Conservation (phyloP, 2,329 filamentous ascomycete genomes). For the Trichoderma sp. region DNA sequence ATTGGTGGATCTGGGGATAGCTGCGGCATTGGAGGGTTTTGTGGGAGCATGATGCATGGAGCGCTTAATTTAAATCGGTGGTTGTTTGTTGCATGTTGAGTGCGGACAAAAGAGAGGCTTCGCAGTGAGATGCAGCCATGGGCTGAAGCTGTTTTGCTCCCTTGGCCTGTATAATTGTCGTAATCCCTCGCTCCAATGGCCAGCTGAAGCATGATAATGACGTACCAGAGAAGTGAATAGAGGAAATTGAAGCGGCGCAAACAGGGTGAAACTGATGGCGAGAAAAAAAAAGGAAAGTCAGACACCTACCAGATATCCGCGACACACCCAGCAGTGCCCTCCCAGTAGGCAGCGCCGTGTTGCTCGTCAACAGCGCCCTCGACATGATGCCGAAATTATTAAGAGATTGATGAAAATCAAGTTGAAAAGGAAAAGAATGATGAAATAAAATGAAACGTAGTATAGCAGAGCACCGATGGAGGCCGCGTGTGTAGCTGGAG, state of each 20-base stretch:
- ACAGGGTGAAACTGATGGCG: not conserved
- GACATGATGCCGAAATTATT: slow-evolving; percentile 25
- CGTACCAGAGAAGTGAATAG: not conserved
- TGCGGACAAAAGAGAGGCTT: not conserved
- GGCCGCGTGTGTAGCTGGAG: not conserved
- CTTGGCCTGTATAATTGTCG: not conserved
- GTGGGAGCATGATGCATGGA: not conserved
- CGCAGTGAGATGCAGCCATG: not conserved
- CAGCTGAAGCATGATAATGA: not conserved
- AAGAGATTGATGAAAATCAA: not conserved
- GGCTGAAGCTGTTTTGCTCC: not conserved
- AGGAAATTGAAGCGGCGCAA: not conserved
- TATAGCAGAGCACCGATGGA: not conserved
- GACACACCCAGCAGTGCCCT: not conserved
- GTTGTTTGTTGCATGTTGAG: not conserved
- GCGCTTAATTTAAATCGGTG: not conserved
- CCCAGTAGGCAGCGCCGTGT: slow-evolving; percentile 9
- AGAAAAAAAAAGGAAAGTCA: not conserved
- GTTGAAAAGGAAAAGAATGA: not conserved
- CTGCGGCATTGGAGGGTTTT: not conserved
- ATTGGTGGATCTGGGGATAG: slow-evolving; percentile 6
- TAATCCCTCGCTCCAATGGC: not conserved
- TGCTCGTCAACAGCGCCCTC: slow-evolving; percentile 14
- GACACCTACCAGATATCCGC: slow-evolving; percentile 15
- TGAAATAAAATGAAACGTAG: not conserved